Percentiles rank a stretch among this genome's conserved stretches.
phyloP scores from a whole-genome alignment of 225 moss, liverwort and hornwort species.

The Pseudoscleropodium purum region DNA sequence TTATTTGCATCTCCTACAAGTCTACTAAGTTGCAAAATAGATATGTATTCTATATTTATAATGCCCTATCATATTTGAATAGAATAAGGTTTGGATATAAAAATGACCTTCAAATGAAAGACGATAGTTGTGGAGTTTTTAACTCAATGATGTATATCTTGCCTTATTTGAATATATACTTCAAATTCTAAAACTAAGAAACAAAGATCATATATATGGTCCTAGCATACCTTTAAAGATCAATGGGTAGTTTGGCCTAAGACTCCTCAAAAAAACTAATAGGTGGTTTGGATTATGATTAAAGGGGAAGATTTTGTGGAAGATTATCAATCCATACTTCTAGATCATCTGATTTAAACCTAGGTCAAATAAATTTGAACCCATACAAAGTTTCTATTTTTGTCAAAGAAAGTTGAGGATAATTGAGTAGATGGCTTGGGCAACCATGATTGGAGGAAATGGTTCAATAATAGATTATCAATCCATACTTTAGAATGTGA shows the following conservation, averaged over 20 bases:
- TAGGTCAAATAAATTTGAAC: neutral
- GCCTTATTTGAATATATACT: neutral
- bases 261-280: neutral
- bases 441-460: neutral
- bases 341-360: neutral
- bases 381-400: neutral
- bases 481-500: neutral
- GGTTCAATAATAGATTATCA: neutral
- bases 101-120: neutral
- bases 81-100: neutral
- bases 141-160: neutral
- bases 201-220: neutral
- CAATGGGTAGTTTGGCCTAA: neutral
- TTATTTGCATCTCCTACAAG: neutral
- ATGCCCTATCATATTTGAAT: neutral
- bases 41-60: accelerated
- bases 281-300: neutral
- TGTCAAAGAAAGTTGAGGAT: neutral
- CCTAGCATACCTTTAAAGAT: accelerated
- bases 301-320: too few relatives aligned
- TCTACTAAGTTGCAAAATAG: neutral
- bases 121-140: neutral
- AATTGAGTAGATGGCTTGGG: neutral
- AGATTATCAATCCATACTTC: accelerated
- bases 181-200: neutral